These are phyloP conservation scores for Barbatosphaeria neglecta DNA, from an alignment of 495 filamentous ascomycete species.

Conservation along the genomic window DNA sequence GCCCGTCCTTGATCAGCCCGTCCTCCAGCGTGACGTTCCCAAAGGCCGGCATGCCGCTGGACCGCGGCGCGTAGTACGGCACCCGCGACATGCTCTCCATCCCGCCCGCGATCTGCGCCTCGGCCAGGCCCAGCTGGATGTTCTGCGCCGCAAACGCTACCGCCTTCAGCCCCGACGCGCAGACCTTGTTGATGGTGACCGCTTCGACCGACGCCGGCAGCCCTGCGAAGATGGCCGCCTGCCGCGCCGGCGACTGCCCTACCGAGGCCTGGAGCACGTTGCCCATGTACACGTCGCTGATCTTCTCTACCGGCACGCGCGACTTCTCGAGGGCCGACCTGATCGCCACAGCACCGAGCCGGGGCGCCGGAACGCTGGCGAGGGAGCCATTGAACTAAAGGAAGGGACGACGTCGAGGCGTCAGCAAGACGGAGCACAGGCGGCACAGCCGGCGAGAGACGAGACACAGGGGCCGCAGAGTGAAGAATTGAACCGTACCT, in stretches of 20 bases:
- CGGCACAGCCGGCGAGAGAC: background rate
- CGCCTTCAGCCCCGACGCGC: constrained; percentile 86
- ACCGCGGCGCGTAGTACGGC: constrained; percentile 78
- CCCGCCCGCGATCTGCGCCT: constrained; percentile 82
- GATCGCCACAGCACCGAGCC: constrained; percentile 80
- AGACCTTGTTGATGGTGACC: constrained; percentile 93
- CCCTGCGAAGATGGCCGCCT: constrained; percentile 82
- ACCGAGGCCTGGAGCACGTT: constrained; percentile 80
- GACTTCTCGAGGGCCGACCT: constrained; percentile 79
- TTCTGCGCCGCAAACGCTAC: constrained; percentile 84
- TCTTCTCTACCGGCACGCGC: constrained; percentile 58
- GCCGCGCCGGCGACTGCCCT: constrained; percentile 85
- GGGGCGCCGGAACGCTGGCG: constrained; percentile 65
- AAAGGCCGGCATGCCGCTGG: constrained; percentile 65
- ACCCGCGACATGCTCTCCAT: constrained; percentile 97
- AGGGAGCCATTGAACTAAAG: constrained; percentile 85
- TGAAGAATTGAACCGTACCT: constrained; percentile 38
- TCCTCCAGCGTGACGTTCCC: constrained; percentile 81
- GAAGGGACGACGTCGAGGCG: constrained; percentile 2
- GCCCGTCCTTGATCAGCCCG: constrained; percentile 85
- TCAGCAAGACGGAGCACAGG: background rate
- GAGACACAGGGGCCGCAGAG: background rate
- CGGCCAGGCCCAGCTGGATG: constrained; percentile 78
- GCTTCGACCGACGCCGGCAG: constrained; percentile 69
- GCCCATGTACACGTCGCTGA: constrained; percentile 92